These are phyloP conservation scores for Lobosporangium transversale DNA, from an alignment of 192 early-diverging fungal genomes.

Conservation along the genomic window DNA sequence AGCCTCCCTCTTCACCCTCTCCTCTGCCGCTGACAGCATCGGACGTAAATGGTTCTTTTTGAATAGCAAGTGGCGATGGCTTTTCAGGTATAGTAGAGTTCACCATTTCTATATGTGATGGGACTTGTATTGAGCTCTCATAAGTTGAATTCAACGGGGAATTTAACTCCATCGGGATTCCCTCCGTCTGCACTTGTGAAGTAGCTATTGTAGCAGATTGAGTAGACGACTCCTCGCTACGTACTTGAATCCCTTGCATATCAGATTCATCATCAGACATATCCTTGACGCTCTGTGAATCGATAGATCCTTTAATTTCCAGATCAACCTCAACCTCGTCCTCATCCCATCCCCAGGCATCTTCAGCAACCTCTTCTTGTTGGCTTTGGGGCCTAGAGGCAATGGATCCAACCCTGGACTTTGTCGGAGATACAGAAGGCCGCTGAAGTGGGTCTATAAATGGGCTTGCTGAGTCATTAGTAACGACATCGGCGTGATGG, in stretches of 20 bases:
- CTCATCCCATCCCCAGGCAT: conserved; percentile 51
- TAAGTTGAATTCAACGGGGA: no score
- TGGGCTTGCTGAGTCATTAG: not conserved
- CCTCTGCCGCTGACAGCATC: conserved; percentile 18
- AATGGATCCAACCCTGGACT: conserved; percentile 16
- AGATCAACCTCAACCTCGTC: conserved; percentile 17
- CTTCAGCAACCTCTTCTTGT: conserved; percentile 1
- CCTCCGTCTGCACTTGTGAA: not conserved
- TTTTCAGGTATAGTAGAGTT: not conserved
- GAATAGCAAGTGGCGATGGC: conserved; percentile 10
- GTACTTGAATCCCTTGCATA: not conserved
- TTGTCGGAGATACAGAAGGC: no score
- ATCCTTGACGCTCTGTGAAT: not conserved
- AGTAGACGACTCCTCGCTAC: not conserved
- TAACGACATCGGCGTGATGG: no score
- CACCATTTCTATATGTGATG: not conserved
- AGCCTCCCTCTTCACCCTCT: conserved; percentile 24
- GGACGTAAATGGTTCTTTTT: not conserved
- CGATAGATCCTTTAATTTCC: conserved; percentile 2
- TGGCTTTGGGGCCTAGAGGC: not conserved
- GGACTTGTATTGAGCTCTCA: no score
- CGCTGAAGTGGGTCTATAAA: not conserved
- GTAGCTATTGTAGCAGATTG: not conserved
- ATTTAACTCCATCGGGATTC: no score
- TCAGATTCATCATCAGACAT: not conserved